Base-by-base conservation (phyloP, 2,329 filamentous ascomycete genomes). In the Coniochaeta pulveracea region DNA sequence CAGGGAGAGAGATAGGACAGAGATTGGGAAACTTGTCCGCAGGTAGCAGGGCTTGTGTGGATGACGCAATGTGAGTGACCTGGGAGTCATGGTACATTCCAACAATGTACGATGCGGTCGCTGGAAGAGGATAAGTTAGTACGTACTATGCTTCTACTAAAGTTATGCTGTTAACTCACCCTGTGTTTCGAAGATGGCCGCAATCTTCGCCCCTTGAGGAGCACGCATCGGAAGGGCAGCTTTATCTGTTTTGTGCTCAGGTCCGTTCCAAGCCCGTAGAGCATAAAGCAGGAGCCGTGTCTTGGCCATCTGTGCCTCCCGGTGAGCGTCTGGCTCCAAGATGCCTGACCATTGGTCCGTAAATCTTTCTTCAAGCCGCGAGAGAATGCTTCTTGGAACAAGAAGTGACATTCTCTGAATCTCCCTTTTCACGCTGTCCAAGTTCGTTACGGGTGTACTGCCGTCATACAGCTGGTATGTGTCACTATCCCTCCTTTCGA, bases 171-270 rank as follows among this genome's bases (percentile, higher is more conserved):
- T 43, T 47, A 26, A 45, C 51, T 36, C 47, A 72, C 69, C 60
- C 48, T 60, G 56, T 23, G 60, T 60, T 41, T 73, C 69, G 40
- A 70, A 69, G 1, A 72, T 57, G 3, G 63, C 62, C 11, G 73
- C 43, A 3, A 69, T 51, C 27, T 57, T 61, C 22, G 39, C 48
- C 22, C n/a, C n/a, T n/a, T n/a, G n/a, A n/a, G n/a, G n/a, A n/a
- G n/a, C n/a, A n/a, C n/a, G n/a, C n/a, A n/a, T n/a, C n/a, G n/a
- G n/a, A n/a, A n/a, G n/a, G n/a, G n/a, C 11, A 4, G 42, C 39
- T 18, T 10, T 15, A 9, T 27, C 25, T 19, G 16, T 9, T 24
- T 19, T 15, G 14, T 8, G 32, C 3, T 18, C 10, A 5, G 37
- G 7, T 48, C 42, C 19, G 23, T 60, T 62, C 45, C 63, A 57